Evolutionary conservation across 2,329 filamentous ascomycete genomes (phyloP).

Genomic region (Diaporthe amygdali): DNA sequence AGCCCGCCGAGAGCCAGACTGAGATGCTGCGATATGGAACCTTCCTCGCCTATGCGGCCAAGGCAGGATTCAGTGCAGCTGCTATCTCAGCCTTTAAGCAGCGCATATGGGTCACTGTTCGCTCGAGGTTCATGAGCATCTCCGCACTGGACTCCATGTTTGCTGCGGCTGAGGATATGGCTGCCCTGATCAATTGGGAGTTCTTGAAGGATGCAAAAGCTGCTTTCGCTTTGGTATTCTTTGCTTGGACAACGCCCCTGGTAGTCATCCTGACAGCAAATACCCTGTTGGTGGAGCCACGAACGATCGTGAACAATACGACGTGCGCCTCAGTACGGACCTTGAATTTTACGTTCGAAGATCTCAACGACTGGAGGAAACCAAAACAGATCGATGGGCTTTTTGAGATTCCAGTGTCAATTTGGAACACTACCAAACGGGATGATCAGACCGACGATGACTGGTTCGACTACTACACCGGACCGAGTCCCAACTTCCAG

Average conservation of each 20-base stretch:
- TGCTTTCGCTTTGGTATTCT: slow-evolving; percentile 39
- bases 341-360: slow-evolving; percentile 35
- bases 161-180: slow-evolving; percentile 39
- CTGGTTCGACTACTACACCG: slow-evolving; percentile 38
- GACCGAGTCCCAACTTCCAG: slow-evolving; percentile 27
- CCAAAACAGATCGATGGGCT: slow-evolving; percentile 28
- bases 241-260: slow-evolving; percentile 34
- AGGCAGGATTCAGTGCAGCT: slow-evolving; percentile 43
- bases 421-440: slow-evolving; percentile 33
- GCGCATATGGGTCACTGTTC: slow-evolving; percentile 34
- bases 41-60: slow-evolving; percentile 43
- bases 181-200: slow-evolving; percentile 60
- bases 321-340: slow-evolving; percentile 32
- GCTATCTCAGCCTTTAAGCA: slow-evolving; percentile 35
- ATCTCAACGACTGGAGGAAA: slow-evolving; percentile 33
- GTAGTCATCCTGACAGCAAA: slow-evolving; percentile 36
- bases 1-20: slow-evolving; percentile 39
- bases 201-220: slow-evolving; percentile 44
- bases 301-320: slow-evolving; percentile 19
- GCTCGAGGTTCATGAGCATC: slow-evolving; percentile 32
- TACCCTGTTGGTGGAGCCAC: slow-evolving; percentile 33
- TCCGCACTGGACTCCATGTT: slow-evolving; percentile 40
- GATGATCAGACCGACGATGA: slow-evolving; percentile 28
- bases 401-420: slow-evolving; percentile 31
- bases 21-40: slow-evolving; percentile 45